Evolutionary conservation across 305 asterid species (phyloP), one percentile per base, ranked within the genome.

Genomic region (Solanum aculeatissimum): DNA sequence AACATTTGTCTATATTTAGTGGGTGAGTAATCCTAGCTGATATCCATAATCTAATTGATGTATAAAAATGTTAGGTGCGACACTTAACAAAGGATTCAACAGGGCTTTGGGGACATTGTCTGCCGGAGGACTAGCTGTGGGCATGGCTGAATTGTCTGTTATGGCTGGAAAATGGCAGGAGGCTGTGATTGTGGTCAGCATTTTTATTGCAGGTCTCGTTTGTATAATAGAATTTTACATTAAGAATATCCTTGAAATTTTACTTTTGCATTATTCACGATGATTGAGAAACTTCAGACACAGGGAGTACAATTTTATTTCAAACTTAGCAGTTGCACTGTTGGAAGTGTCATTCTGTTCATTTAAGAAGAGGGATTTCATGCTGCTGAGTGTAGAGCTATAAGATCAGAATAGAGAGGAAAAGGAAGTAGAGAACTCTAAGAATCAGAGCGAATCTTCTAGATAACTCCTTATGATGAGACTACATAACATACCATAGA

Each of bases 201-300:
- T 94, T 86, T 96, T 94, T 68, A 45, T 96, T 83, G 94, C 99
- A 83, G 98, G 98, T 93, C 42, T 27, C 45, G 25, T 25, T 49
- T 49, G 82, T 16, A 25, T 23, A 43, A 23, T 75, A 51, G 62
- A 25, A 47, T 47, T 25, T 74, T 15, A 74, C 81, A 14, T 13
- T 23, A 74, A 45, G 40, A 75, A 47, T 47, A 25, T 74, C 60
- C 13, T 74, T 45, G 40, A 72, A 72, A 1, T 72, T 25, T 43
- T 14, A 74, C 60, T 74, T 49, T 74, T 15, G 42, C 23, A 1
- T 45, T 23, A 23, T 74, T 72, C 38, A 21, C 43, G 80, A 71
- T 43, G 13, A 21, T 6, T 18, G 78, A 19, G 53, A 40, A 69
- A 69, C 53, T 38, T 19, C 78, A 69, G 51, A 6, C 38, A 71